Conservation (phyloP, 2,329 filamentous ascomycete genomes). For the Blastomyces silverae region DNA sequence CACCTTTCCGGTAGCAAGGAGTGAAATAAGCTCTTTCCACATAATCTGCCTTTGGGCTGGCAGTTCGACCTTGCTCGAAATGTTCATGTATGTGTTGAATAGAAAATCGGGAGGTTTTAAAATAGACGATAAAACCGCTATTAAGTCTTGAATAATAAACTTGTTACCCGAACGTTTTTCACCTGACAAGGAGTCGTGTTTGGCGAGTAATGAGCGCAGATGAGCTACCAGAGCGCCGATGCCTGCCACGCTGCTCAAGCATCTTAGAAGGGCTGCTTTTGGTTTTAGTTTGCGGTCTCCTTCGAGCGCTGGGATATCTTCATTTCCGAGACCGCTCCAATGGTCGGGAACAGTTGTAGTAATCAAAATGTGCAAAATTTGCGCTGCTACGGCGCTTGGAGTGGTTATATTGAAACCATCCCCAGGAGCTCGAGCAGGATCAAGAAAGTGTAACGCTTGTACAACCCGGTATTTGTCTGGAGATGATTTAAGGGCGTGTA, state of each 20-base stretch:
- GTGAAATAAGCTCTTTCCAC: constrained; percentile 57
- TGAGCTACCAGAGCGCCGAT: constrained; percentile 70
- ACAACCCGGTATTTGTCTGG: constrained; percentile 34
- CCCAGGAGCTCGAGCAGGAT: constrained; percentile 28
- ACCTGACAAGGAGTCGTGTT: constrained; percentile 25
- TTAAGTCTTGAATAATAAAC: constrained; percentile 31
- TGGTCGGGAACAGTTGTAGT: constrained; percentile 72
- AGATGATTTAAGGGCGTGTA: constrained; percentile 37
- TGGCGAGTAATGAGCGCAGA: constrained; percentile 53
- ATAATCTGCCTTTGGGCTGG: constrained; percentile 46
- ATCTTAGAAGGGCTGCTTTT: constrained; percentile 50
- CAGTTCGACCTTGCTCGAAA: constrained; percentile 37
- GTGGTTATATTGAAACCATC: constrained; percentile 51
- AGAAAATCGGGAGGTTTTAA: constrained; percentile 43
- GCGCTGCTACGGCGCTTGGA: constrained; percentile 62
- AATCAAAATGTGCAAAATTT: constrained; percentile 68
- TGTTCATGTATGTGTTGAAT: constrained; percentile 41
- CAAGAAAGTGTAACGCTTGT: constrained; percentile 31
- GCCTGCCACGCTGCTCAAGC: constrained; percentile 66
- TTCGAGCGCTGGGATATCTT: constrained; percentile 34
- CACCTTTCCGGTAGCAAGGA: constrained; percentile 56
- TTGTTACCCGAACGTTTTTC: constrained; percentile 32
- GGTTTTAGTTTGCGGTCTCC: constrained; percentile 23
- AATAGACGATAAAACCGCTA: constrained; percentile 35
- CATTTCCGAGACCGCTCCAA: constrained; percentile 57